These are phyloP conservation scores for Hypoxylon sp. DNA, from an alignment of 2,329 filamentous ascomycete genomes.

Conservation along the genomic window DNA sequence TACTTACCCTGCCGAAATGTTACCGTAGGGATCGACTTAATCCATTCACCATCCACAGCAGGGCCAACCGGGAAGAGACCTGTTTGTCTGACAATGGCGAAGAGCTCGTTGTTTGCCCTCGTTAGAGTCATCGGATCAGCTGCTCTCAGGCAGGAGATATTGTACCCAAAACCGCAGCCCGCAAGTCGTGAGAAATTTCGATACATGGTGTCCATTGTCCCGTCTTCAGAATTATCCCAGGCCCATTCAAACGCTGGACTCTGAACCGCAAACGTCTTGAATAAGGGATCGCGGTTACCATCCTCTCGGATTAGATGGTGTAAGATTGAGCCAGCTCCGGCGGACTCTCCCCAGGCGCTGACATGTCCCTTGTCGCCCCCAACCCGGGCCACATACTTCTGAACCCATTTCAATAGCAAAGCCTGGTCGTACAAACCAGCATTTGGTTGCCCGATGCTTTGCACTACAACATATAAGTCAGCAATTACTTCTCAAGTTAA, in stretches of 20 bases:
- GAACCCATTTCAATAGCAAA: conserved; percentile 61
- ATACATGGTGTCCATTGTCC: conserved; percentile 48
- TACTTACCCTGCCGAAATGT: not conserved
- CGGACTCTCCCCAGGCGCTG: conserved; percentile 62
- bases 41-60: not conserved
- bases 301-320: conserved; percentile 65
- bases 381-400: conserved; percentile 55
- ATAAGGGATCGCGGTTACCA: conserved; percentile 61
- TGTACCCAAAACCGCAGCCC: not conserved
- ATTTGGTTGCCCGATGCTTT: conserved; percentile 61
- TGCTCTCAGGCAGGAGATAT: not conserved
- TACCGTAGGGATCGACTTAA: not conserved
- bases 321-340: conserved; percentile 65
- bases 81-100: not conserved
- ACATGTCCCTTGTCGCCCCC: conserved; percentile 55
- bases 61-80: not conserved
- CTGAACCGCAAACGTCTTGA: conserved; percentile 54
- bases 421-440: conserved; percentile 58
- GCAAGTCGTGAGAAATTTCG: conserved; percentile 43
- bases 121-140: not conserved
- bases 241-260: conserved; percentile 50
- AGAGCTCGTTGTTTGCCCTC: not conserved
- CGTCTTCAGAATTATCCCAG: conserved; percentile 47
- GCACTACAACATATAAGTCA: conserved; percentile 47
- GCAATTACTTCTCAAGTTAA: no score